phyloP scores from a whole-genome alignment of 2,329 filamentous ascomycete genomes.

The Colletotrichum abscissum region DNA sequence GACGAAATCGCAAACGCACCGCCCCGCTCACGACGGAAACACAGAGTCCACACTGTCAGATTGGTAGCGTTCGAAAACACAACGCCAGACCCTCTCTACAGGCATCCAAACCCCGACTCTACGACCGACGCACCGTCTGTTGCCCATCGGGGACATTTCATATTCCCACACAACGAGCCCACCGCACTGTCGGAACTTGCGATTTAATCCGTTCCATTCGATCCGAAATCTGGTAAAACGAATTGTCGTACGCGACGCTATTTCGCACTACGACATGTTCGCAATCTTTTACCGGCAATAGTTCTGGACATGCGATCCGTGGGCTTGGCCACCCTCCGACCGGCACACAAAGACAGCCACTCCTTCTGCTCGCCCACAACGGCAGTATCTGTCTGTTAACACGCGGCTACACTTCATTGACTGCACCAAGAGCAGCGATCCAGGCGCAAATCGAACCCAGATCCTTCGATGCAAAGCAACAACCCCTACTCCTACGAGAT shows the following conservation, averaged over 20 bases:
- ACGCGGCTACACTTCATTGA: neutral
- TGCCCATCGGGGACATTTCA: neutral
- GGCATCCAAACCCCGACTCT: neutral
- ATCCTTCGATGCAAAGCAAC: constrained; percentile 3
- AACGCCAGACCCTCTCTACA: neutral
- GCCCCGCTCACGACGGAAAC: neutral
- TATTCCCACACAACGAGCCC: neutral
- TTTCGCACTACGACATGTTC: constrained; percentile 16
- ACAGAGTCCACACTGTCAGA: neutral
- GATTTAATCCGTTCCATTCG: neutral
- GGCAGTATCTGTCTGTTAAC: neutral
- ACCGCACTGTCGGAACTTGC: neutral
- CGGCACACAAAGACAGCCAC: constrained; percentile 6
- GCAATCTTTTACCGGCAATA: neutral
- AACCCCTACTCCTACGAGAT: constrained; percentile 24
- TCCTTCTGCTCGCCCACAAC: neutral
- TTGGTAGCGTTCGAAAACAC: neutral
- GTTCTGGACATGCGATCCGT: constrained; percentile 18
- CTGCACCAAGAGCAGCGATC: neutral
- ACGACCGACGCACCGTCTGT: neutral
- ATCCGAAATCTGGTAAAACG: neutral
- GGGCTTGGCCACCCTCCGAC: neutral
- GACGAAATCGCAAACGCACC: constrained; percentile 2
- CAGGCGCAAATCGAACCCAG: neutral
- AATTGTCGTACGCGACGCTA: neutral